Base-by-base conservation (phyloP, 1,139 yeast genomes). In the Scheffersomyces stambukii region DNA sequence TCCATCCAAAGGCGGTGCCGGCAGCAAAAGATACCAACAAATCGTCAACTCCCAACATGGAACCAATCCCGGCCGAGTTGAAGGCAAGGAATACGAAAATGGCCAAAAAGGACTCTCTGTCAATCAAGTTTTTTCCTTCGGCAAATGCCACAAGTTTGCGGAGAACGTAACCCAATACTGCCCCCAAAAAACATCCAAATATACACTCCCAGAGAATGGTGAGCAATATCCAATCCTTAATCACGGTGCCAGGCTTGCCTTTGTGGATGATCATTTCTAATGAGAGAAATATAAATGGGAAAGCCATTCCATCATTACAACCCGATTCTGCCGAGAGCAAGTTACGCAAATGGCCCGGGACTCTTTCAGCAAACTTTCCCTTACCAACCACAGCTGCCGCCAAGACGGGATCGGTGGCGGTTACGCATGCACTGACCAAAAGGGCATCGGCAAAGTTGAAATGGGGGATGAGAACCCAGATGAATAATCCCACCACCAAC, bases 341-440 rank as follows among this genome's bases (percentile, higher is more conserved):
- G 48, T 91, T 89, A 52, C 98, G 70, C 56, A 91, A 72, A 59
- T 91, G 97, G 5, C 97, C 97, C 0, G 98, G 98, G 9, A 91
- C 97, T 40, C 96, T 75, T 50, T 77, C 79, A n/a, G 98, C 96
- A 54, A 91, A 91, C 49, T 89, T 88, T 41, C 98, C 97, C 49
- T 85, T 85, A 63, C 98, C 96, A 13, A 91, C 97, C 12, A 91
- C 97, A 1, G 98, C 96, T 21, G 96, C 95, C 1, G 98, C 98
- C 50, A 91, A 69, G 29, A 91, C 95, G 4, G 98, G 98, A 58
- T 91, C 98, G 0, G 98, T 91, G 3, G 98, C 97, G 0, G 98
- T 91, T 21, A 91, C 79, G 59, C 98, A 91, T 1, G 96, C 97
- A 16, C 94, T 75, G 2, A 91, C 79, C 29, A 84, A 68, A 26